A percentile compares a stretch with the other conserved stretches of the same genome.
Evolutionary conservation across 1,284 basidiomycete genomes (phyloP).

Genomic region (Leccinum subspadiceum): DNA sequence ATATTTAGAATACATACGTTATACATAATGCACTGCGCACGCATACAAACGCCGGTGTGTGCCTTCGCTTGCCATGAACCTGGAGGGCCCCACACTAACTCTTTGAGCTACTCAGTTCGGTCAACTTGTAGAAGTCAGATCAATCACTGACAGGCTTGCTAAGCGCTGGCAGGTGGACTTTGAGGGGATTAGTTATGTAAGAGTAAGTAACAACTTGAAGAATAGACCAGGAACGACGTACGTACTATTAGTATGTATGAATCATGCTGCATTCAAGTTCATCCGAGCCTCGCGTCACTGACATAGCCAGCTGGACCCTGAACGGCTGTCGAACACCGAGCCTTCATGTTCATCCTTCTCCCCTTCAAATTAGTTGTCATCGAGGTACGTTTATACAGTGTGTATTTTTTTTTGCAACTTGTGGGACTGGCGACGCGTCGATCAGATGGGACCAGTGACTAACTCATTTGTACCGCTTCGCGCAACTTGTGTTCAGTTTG

Average conservation of each 20-base stretch:
- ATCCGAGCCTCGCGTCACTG: background rate
- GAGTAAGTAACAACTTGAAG: too few relatives aligned
- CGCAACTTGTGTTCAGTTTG: background rate
- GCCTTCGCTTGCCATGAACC: too few relatives aligned
- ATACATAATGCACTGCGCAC: too few relatives aligned
- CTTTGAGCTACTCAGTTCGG: background rate
- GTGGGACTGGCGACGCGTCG: too few relatives aligned
- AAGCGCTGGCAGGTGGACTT: background rate
- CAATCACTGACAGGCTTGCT: background rate
- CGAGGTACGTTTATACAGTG: too few relatives aligned
- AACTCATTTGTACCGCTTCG: too few relatives aligned
- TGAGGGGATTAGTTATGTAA: background rate
- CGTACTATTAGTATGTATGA: background rate
- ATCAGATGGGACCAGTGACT: too few relatives aligned
- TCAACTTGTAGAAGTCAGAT: background rate
- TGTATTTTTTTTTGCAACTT: too few relatives aligned
- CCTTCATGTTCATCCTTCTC: too few relatives aligned
- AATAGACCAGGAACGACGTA: background rate
- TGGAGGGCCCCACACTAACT: background rate
- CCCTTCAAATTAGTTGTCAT: too few relatives aligned
- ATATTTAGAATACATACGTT: too few relatives aligned
- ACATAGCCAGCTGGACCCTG: background rate
- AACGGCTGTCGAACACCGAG: background rate
- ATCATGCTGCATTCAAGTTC: background rate
- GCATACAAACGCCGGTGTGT: too few relatives aligned